Evolutionary conservation across 129 eudicot species (phyloP), one percentile per base, ranked within the genome.

Genomic region (Erigeron canadensis): DNA sequence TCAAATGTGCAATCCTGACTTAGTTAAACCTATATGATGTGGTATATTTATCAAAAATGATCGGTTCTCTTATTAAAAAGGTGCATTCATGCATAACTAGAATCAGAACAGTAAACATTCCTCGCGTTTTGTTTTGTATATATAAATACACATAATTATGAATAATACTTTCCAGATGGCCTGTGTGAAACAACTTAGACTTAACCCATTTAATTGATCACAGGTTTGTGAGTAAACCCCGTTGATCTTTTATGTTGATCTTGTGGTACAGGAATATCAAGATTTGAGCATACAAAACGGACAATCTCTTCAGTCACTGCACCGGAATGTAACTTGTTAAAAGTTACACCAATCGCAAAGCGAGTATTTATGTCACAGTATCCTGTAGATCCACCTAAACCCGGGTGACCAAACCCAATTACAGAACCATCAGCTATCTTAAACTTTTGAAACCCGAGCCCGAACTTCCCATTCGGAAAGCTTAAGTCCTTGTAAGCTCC

Each of bases 371-470:
- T 82, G 78, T 91, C 85, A 57, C 97, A 84, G 18, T 67, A 84
- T 9, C 95, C 97, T 1, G 92, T 86, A 10, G 97, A 88, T 18
- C 97, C 97, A 71, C 97, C 97, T 87, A 91, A 77, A 2, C 97
- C 97, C 3, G 87, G 57, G 51, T 91, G 97, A 73, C 97, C 97
- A 34, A 88, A 88, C 44, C 97, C 97, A 34, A 86, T 71, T 58
- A 86, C 51, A n/a, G 71, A 67, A 21, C 93, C 96, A 50, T 91
- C 89, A 23, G 37, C 75, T 6, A 93, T 70, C 39, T 78, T 81
- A 17, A 81, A 50, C 65, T 83, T 84, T 68, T 46, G 72, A 51
- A 86, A 89, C 5, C 96, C 96, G 40, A 86, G 88, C 48, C 96
- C 96, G 22, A 89, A 84, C 19, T 69, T 44, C 46, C 89, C 89